Percentiles rank a stretch among this genome's conserved stretches.
These are phyloP conservation scores for Scutellaria baicalensis DNA, from an alignment of 257 asterid genomes.

Conservation along the genomic window DNA sequence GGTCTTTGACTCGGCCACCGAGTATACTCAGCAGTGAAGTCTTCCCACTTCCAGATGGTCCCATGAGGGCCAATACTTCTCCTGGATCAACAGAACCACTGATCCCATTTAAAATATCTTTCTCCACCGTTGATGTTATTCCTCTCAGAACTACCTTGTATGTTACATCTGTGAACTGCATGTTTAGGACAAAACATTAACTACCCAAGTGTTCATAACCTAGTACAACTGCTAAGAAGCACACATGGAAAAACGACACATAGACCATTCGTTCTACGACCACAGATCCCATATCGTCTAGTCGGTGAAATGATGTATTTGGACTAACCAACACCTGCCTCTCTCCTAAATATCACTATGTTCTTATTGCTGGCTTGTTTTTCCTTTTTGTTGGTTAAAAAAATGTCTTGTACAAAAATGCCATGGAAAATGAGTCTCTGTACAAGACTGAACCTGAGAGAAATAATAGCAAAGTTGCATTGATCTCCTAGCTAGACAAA, in stretches of 20 bases:
- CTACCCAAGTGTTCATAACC: background rate
- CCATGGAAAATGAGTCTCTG: conserved; percentile 57
- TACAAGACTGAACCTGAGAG: conserved; percentile 91
- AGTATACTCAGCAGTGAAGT: conserved; percentile 76
- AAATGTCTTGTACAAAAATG: conserved; percentile 67
- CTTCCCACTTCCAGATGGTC: conserved; percentile 99
- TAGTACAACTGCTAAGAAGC: background rate
- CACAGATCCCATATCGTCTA: background rate
- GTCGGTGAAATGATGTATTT: background rate
- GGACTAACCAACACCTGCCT: background rate
- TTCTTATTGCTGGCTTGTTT: background rate
- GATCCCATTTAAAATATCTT: conserved; percentile 70
- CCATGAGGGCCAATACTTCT: conserved; percentile 93
- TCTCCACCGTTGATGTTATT: conserved; percentile 63
- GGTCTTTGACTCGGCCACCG: conserved; percentile 67
- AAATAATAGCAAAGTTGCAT: conserved; percentile 41
- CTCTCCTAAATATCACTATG: background rate
- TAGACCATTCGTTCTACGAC: background rate
- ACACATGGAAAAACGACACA: background rate
- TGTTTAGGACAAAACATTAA: background rate
- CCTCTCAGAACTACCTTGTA: conserved; percentile 78
- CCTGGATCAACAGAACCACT: conserved; percentile 85
- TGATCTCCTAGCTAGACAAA: conserved; percentile 32
- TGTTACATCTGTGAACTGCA: conserved; percentile 84
- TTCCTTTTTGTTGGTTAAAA: conserved; percentile 3